phyloP scores from a whole-genome alignment of 2,329 filamentous ascomycete species.

The Shiraia sp. region DNA sequence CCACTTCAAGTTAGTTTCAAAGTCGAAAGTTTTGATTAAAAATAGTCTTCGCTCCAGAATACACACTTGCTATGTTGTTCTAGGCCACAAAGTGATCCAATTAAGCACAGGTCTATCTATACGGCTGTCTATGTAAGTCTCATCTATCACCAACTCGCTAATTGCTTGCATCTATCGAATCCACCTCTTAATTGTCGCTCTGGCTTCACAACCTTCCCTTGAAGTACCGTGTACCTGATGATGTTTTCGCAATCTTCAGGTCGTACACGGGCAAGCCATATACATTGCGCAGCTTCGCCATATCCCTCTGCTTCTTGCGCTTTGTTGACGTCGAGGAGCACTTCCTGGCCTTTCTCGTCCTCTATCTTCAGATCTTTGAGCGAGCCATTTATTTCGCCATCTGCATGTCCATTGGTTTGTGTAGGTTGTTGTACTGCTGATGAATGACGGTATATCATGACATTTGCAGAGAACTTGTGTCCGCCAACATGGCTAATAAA shows the following conservation, averaged over 20 bases:
- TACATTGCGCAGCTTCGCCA: constrained; percentile 74
- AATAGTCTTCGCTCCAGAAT: no score
- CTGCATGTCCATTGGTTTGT: constrained; percentile 13
- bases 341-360: constrained; percentile 42
- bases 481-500: constrained; percentile 96
- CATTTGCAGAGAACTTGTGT: constrained; percentile 94
- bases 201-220: constrained; percentile 93
- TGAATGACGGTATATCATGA: constrained; percentile 80
- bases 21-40: no score
- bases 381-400: constrained; percentile 30
- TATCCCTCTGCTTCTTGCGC: constrained; percentile 43
- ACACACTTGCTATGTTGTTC: no score
- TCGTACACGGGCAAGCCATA: constrained; percentile 83
- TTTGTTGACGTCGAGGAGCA: constrained; percentile 36
- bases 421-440: constrained; percentile 24
- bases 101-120: no score
- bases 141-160: constrained; percentile 79
- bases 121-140: not conserved
- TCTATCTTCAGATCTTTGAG: constrained; percentile 44
- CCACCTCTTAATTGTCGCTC: constrained; percentile 83
- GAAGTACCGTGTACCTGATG: constrained; percentile 82
- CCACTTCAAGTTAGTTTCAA: no score
- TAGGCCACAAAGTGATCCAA: no score
- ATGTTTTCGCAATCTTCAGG: constrained; percentile 95
- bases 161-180: constrained; percentile 78